Percentiles rank a stretch among this genome's conserved stretches.
These are phyloP conservation scores for Boletus rubescentipes DNA, from an alignment of 768 basidiomycete species.

Conservation along the genomic window DNA sequence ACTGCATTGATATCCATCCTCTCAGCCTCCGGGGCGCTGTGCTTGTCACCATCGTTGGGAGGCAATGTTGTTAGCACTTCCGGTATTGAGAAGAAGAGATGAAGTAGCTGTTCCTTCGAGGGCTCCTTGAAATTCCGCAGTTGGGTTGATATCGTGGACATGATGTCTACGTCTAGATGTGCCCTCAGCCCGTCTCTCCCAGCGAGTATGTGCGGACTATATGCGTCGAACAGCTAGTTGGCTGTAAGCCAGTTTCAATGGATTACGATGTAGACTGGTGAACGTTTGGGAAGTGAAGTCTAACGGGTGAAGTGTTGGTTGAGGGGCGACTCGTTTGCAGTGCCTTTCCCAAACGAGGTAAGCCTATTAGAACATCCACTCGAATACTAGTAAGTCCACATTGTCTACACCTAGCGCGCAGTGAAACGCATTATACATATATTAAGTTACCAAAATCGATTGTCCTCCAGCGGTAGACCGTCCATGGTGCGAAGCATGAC, in stretches of 20 bases:
- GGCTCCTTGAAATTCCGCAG: constrained; percentile 92
- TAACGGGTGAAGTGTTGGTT: background rate
- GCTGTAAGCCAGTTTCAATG: constrained; percentile 2
- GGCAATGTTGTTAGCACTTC: constrained; percentile 30
- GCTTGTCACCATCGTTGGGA: constrained; percentile 24
- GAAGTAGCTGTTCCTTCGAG: constrained; percentile 79
- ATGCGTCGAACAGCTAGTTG: background rate
- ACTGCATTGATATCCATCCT: constrained; percentile 90
- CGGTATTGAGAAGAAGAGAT: constrained; percentile 87
- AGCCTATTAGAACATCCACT: background rate
- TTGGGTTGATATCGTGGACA: constrained; percentile 85
- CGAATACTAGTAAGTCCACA: too few relatives aligned
- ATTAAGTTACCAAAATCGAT: constrained; percentile 33
- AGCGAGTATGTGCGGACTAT: background rate
- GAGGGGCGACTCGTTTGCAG: constrained; percentile 14
- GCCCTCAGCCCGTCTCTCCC: background rate
- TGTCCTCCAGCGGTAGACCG: constrained; percentile 27
- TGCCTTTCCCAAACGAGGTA: constrained; percentile 19
- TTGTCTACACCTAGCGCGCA: background rate
- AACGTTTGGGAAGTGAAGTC: background rate
- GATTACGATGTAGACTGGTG: constrained; percentile 2
- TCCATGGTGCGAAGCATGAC: constrained; percentile 37
- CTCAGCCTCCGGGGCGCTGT: constrained; percentile 44
- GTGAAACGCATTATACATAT: background rate
- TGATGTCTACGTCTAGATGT: constrained; percentile 28